Evolutionary conservation across 1,284 basidiomycete species (phyloP).

Genomic region (Malassezia restricta): DNA sequence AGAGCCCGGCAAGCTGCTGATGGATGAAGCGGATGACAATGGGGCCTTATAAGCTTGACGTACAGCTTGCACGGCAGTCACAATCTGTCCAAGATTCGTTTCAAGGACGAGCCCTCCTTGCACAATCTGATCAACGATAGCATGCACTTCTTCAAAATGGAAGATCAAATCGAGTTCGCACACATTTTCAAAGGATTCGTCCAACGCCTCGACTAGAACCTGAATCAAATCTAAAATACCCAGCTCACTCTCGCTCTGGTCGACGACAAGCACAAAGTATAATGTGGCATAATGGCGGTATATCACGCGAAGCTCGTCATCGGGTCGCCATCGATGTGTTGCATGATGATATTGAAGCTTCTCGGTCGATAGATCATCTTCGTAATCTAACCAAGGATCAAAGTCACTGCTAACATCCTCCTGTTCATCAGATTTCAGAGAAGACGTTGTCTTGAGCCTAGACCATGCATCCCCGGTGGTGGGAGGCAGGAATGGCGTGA

Average conservation of each 20-base stretch:
- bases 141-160: constrained; percentile 95
- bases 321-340: constrained; percentile 9
- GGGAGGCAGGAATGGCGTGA: constrained; percentile 34
- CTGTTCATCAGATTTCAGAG: background rate
- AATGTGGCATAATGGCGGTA: constrained; percentile 70
- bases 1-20: background rate
- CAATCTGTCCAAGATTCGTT: constrained; percentile 87
- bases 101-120: constrained; percentile 96
- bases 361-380: background rate
- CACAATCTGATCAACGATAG: constrained; percentile 84
- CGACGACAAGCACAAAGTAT: constrained; percentile 93
- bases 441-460: background rate
- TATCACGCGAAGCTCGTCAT: constrained; percentile 38
- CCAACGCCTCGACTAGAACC: constrained; percentile 93
- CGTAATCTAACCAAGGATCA: constrained; percentile 10
- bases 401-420: constrained; percentile 6
- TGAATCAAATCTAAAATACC: constrained; percentile 94
- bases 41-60: constrained; percentile 9
- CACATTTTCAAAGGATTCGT: constrained; percentile 92
- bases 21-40: background rate
- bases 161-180: constrained; percentile 98
- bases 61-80: constrained; percentile 55
- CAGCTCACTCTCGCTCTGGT: constrained; percentile 84
- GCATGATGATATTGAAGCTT: background rate
- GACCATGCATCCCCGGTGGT: constrained; percentile 18